Evolutionary conservation across 1,284 basidiomycete species (phyloP), one percentile per base, ranked within the genome.

Genomic region (Rhodofomes roseus): DNA sequence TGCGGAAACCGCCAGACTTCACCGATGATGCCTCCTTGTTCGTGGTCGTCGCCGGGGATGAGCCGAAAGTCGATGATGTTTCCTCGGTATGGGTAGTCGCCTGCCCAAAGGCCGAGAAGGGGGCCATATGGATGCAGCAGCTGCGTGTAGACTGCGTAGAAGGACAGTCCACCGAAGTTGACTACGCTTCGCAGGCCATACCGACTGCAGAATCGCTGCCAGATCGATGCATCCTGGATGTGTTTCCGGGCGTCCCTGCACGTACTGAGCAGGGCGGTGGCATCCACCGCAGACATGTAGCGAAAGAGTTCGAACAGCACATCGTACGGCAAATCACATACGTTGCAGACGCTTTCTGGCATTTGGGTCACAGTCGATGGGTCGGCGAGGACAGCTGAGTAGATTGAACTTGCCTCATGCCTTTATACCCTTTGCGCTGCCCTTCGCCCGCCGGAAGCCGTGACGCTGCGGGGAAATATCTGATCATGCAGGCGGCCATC

Each of bases 31-130:
- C 68, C 68, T 9, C 62, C 67, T 20, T 60, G 60, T 44, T 66
- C 67, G 12, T 50, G 16, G 37, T 62, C 61, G 31, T 61, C 57
- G 14, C 63, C 67, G 1, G 43, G 6, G n/a, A 61, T 41, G n/a
- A 70, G 52, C 8, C 60, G 64, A 40, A 68, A 70, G 50, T 70
- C 65, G n/a, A 70, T 29, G 40, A 70, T 58, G 41, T 62, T 65
- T 1, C 68, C 67, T 3, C 58, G 41, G 53, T 64, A 69, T 0
- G 67, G 68, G 29, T 63, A 52, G 51, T 70, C 67, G 53, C 60
- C 66, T 0, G 68, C 68, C 68, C 68, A 70, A 9, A 69, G 55
- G n/a, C 68, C 68, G 23, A 68, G 23, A 25, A 70, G 48, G 6
- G 64, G 58, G 27, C 59, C 67, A 40, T 68, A 70, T n/a, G 62